Base-by-base conservation (phyloP, 169 alveolate species). In the Plasmodium cynomolgi region DNA sequence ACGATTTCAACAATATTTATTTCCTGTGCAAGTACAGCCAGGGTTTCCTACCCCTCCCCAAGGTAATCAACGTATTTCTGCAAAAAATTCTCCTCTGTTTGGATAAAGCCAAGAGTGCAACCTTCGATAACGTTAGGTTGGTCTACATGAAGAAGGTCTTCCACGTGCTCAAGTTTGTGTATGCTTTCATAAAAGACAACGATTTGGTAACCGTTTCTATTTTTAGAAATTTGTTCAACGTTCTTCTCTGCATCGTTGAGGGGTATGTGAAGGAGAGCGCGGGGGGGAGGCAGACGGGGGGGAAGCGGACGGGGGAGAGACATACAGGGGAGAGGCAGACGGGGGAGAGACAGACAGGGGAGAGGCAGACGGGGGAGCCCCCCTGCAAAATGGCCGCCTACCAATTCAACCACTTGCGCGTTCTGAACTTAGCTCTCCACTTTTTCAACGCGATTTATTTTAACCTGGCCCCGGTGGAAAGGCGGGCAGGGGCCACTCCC, bases 21-120 rank as follows among this genome's bases (percentile, higher is more conserved):
- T 90, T 90, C 34, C 6, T 90, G 13, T 90, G 94, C 11, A 90
- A 90, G 50, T 90, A 90, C 50, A 90, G 90, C 23, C 50, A 44
- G 33, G 94, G 94, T 0, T 90, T 37, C 50, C 34, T 90, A 2
- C 77, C 91, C 6, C 73, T 90, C n/a, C 20, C 68, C 20, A 23
- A 23, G 17, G 39, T 90, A 1, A 26, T 90, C 39, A 90, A 41
- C 3, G 1, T 90, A 11, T 79, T 90, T 29, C 68, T 80, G 26
- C 71, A 73, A 0, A 44, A 62, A 1, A 20, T 86, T 1, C 33
- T 20, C 8, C 50, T 20, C 31, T 79, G 81, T 31, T 56, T 75
- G 39, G 7, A 62, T 15, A 86, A 77, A 20, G 44, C 29, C 29
- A 86, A 77, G 0, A 0, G 15, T 54, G 34, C 23, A 11, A 7